phyloP scores from a whole-genome alignment of 345 rosid genomes.

The Ceriops zippeliana region DNA sequence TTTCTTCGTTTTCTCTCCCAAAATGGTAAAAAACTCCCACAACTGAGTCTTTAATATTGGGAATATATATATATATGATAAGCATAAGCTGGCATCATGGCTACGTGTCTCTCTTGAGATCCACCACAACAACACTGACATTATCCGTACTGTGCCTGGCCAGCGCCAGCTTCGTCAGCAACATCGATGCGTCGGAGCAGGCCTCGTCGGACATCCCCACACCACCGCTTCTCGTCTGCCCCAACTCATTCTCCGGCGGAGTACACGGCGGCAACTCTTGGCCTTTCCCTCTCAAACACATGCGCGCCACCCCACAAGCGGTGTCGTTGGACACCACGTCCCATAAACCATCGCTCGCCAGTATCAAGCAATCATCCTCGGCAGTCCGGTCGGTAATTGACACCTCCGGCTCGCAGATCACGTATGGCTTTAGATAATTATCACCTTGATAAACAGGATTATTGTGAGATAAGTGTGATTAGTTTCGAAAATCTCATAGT shows the following conservation, averaged over 20 bases:
- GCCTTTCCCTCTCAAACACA: conserved; percentile 30
- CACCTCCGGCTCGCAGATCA: conserved; percentile 41
- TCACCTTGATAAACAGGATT: conserved; percentile 26
- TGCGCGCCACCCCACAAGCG: conserved; percentile 29
- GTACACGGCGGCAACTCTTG: neutral
- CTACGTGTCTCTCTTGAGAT: conserved; percentile 54
- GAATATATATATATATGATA: neutral
- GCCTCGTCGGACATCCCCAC: conserved; percentile 43
- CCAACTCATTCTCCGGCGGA: conserved; percentile 2
- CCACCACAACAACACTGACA: conserved; percentile 81
- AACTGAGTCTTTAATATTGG: neutral
- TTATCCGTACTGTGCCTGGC: conserved; percentile 76
- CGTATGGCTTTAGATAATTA: conserved; percentile 37
- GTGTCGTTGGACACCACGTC: conserved; percentile 40
- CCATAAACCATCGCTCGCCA: conserved; percentile 53
- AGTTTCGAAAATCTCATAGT: no score
- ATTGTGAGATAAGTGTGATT: neutral
- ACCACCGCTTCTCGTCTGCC: neutral
- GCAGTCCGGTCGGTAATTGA: conserved; percentile 25
- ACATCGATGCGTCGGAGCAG: conserved; percentile 63
- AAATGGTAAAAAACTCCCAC: no score
- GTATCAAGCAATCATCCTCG: conserved; percentile 39
- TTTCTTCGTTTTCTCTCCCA: no score
- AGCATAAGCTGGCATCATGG: neutral
- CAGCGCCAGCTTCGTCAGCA: conserved; percentile 72